Base-by-base conservation (phyloP, 345 rosid species). In the Euphorbia tirucalli region DNA sequence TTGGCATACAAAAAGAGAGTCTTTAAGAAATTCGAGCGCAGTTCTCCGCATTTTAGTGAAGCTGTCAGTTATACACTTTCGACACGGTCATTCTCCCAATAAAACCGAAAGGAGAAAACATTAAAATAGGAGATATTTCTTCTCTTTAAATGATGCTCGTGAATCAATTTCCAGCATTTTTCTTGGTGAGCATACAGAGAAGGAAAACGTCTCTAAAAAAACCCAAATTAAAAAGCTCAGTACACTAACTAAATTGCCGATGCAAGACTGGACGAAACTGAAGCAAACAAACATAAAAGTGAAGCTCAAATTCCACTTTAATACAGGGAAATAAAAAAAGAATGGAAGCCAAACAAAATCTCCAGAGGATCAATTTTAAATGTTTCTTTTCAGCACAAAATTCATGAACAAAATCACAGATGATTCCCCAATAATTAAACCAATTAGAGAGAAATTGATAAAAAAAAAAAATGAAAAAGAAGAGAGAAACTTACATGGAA, bases 171-270 rank as follows among this genome's bases (percentile, higher is more conserved):
- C 56, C 37, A 21, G 41, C 65, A 7, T 57, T 70, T n/a, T 58
- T 70, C 73, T 18, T 16, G 41, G 65, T 5, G 46, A 70, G 1
- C 65, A 70, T 24, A 69, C 64, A 13, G 61, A 37, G 32, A 21
- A 35, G n/a, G n/a, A n/a, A 11, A 0, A 16, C 14, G 21, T 43
- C 11, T n/a, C 49, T 24, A 48, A 7, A 0, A 5, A 43, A 27
- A 11, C 5, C 10, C 14, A 25, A 58, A 58, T 13, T 58, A 28
- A 2, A 3, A 56, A 22, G 30, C 1, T 30, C 22, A 56, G 14
- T 11, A 18, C 15, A 5, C 32, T 5, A 58, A 27, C 27, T 14
- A 24, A 2, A 4, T 41, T 5, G 54, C 25, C 8, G n/a, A 19
- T 1, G 9, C 1, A 2, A 19, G n/a, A 52, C n/a, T n/a, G n/a